These are phyloP conservation scores for Hyphopichia burtonii DNA, from an alignment of 1,139 yeast genomes.

Conservation along the genomic window DNA sequence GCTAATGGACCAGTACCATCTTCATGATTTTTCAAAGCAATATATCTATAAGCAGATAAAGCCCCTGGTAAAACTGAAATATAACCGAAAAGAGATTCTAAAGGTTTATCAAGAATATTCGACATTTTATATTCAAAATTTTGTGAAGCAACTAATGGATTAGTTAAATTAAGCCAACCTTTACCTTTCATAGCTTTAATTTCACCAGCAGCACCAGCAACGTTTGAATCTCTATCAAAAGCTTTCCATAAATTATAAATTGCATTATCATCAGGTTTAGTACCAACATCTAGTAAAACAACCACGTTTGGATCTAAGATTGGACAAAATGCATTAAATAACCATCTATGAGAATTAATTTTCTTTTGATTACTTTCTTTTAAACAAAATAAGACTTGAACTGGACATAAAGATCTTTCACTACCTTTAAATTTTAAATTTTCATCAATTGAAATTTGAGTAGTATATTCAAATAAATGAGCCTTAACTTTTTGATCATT, in stretches of 20 bases:
- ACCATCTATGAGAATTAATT: conserved; percentile 94
- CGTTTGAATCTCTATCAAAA: conserved; percentile 91
- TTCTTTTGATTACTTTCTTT: conserved; percentile 88
- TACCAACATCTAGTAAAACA: conserved; percentile 86
- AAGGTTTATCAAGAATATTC: conserved; percentile 89
- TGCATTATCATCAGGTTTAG: conserved; percentile 81
- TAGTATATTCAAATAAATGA: conserved; percentile 90
- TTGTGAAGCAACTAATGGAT: conserved; percentile 94
- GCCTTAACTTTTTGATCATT: conserved; percentile 89
- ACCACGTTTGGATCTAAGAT: conserved; percentile 85
- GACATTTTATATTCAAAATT: conserved; percentile 97
- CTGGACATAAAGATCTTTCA: conserved; percentile 87
- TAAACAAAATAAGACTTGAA: conserved; percentile 84
- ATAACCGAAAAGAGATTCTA: conserved; percentile 91
- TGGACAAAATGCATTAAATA: conserved; percentile 91
- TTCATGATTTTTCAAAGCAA: conserved; percentile 78
- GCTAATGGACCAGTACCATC: conserved; percentile 92
- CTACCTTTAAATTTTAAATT: conserved; percentile 76
- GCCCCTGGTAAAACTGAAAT: conserved; percentile 97
- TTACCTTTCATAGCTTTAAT: conserved; percentile 92
- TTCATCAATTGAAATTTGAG: conserved; percentile 83
- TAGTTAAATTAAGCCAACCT: conserved; percentile 72
- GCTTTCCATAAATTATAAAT: conserved; percentile 95
- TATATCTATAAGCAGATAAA: conserved; percentile 86
- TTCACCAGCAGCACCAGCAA: conserved; percentile 98